Evolutionary conservation across 2,329 filamentous ascomycete genomes (phyloP).

Genomic region (Elsinoe fawcettii): DNA sequence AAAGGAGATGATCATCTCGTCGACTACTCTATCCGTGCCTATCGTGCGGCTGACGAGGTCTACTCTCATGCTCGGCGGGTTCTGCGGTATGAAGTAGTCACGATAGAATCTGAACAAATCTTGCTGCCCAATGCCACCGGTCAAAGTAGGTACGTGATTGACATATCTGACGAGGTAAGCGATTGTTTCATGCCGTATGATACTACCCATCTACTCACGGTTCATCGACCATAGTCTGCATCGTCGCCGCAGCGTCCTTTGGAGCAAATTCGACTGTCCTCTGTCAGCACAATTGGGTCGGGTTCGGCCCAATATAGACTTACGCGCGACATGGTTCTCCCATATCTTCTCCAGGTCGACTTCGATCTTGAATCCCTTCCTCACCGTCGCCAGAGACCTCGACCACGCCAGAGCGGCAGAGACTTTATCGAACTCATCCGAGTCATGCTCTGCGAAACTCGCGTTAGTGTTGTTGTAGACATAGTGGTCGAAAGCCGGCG

Average conservation of each 20-base stretch:
- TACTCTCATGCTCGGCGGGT: conserved; percentile 48
- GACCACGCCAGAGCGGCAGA: conserved; percentile 37
- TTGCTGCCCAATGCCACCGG: conserved; percentile 37
- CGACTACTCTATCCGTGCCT: conserved; percentile 50
- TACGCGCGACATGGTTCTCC: conserved; percentile 27
- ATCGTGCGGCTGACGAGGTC: conserved; percentile 49
- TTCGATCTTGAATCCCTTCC: conserved; percentile 26
- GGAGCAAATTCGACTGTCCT: conserved; percentile 20
- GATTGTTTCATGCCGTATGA: neutral
- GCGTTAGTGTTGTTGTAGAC: conserved; percentile 31
- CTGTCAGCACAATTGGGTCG: neutral
- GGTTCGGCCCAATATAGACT: neutral
- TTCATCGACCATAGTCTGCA: conserved; percentile 25
- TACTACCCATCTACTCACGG: conserved; percentile 7
- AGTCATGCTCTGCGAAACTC: conserved; percentile 38
- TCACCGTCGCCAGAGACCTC: conserved; percentile 33
- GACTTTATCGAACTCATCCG: conserved; percentile 33
- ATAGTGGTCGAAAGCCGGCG: conserved; percentile 34
- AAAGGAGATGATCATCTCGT: conserved; percentile 51
- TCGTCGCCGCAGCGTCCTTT: conserved; percentile 25
- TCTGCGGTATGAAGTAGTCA: conserved; percentile 47
- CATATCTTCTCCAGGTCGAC: conserved; percentile 31
- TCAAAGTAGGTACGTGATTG: conserved; percentile 36
- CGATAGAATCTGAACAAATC: conserved; percentile 46
- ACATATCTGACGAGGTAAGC: conserved; percentile 20